Base-by-base conservation (phyloP, 78 protist genomes). In the Dictyostelium intermedium region DNA sequence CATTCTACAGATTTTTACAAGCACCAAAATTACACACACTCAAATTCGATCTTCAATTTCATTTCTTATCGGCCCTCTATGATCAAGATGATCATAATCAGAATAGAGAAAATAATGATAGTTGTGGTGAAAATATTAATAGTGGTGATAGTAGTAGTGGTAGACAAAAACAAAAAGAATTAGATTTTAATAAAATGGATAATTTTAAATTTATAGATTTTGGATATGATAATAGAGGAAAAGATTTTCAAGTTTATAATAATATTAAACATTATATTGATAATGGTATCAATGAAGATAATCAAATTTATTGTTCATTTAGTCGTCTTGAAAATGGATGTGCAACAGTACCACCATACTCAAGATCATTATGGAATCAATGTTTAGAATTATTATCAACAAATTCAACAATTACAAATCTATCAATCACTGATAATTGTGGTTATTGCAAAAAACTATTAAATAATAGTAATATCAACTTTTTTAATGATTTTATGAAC, bases 231-330 rank as follows among this genome's bases (percentile, higher is more conserved):
- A 3, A 32, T n/a, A 5, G 14, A 10, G n/a, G 37, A 60, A 45
- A 6, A 23, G 4, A 0, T 20, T 56, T 23, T 60, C 0, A 60
- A 23, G 70, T 60, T 23, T 9, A 60, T 32, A 14, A 13, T 2
- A 16, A 76, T 37, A 27, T 30, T 3, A 34, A 73, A 16, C 0
- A 8, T 37, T 73, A 73, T 76, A n/a, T 76, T 76, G 61, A 34
- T 35, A 39, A 77, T 34, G 35, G 41, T 23, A 34, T 77, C 2
- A 77, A 77, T 77, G 82, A 77, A 77, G 82, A 77, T 41, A 77
- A 77, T 77, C 82, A 77, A 77, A 39, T 77, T 8, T 41, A 41
- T 77, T 77, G 82, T 77, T 1, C 82, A 41, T 77, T 16, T 77
- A 39, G 82, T 77, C 14, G 61, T 14, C 34, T 8, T 16, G 34